Percentiles rank a stretch among this genome's conserved stretches.
phyloP scores from a whole-genome alignment of 1,284 basidiomycete genomes.

The Trichosporon inkin region DNA sequence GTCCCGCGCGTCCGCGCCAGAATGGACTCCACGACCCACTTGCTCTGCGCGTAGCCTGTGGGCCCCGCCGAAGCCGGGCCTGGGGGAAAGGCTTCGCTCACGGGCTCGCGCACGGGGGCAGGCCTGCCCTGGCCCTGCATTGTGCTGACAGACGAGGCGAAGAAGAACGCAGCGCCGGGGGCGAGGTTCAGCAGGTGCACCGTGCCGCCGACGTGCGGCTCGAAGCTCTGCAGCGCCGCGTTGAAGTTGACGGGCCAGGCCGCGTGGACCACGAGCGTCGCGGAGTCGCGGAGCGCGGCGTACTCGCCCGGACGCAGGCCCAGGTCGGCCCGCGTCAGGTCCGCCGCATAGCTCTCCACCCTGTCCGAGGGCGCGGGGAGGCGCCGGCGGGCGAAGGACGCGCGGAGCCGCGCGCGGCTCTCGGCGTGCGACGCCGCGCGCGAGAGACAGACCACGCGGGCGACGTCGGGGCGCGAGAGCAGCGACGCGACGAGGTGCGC shows the following conservation, averaged over 20 bases:
- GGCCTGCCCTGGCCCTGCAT: too few relatives aligned
- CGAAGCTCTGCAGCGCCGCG: conserved; percentile 53
- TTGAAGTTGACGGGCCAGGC: conserved; percentile 48
- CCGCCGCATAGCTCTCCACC: conserved; percentile 52
- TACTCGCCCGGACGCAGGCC: conserved; percentile 52
- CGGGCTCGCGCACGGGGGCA: conserved; percentile 22
- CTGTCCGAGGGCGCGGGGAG: conserved; percentile 23
- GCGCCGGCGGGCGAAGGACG: neutral
- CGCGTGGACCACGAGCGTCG: conserved; percentile 52
- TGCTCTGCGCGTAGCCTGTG: conserved; percentile 59
- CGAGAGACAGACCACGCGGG: conserved; percentile 5
- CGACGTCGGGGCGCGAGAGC: neutral
- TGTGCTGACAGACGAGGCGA: conserved; percentile 57
- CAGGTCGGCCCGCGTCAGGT: conserved; percentile 41
- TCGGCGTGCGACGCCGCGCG: conserved; percentile 1
- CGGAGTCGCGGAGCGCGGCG: conserved; percentile 34
- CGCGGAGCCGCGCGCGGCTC: neutral
- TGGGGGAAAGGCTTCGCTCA: conserved; percentile 34
- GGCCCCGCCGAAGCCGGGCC: conserved; percentile 32
- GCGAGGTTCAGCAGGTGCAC: conserved; percentile 57
- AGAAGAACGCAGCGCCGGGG: conserved; percentile 51
- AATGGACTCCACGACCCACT: conserved; percentile 63
- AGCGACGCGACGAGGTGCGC: conserved; percentile 58
- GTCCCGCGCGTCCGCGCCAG: conserved; percentile 46
- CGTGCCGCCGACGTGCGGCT: conserved; percentile 56